Percentiles rank a stretch among this genome's conserved stretches.
These are phyloP conservation scores for Pichia cabralensis DNA, from an alignment of 805 yeast genomes.

Conservation along the genomic window DNA sequence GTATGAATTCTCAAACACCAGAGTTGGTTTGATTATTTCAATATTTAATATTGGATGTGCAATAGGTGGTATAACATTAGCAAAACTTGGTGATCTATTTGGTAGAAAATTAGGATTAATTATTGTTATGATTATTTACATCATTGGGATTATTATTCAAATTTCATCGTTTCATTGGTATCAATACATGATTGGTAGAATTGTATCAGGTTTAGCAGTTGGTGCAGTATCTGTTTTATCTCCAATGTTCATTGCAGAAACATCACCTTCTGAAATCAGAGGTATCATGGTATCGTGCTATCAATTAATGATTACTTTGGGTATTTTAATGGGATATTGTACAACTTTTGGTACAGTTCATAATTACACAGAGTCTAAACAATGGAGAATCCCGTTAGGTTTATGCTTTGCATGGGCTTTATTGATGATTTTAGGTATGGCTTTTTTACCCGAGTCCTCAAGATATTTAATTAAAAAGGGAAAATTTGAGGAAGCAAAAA, in stretches of 20 bases:
- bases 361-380: constrained; percentile 34
- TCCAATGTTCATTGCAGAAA: constrained; percentile 53
- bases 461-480: constrained; percentile 43
- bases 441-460: constrained; percentile 61
- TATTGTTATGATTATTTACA: constrained; percentile 41
- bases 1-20: constrained; percentile 33
- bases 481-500: constrained; percentile 39
- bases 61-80: constrained; percentile 51
- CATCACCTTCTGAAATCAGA: constrained; percentile 57
- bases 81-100: constrained; percentile 42
- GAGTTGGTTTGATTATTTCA: constrained; percentile 54
- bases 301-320: constrained; percentile 58
- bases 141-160: constrained; percentile 49
- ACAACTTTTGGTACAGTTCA: constrained; percentile 51
- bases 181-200: constrained; percentile 53
- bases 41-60: constrained; percentile 65
- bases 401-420: constrained; percentile 40
- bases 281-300: constrained; percentile 59
- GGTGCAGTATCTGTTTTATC: constrained; percentile 41
- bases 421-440: constrained; percentile 36
- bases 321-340: constrained; percentile 60
- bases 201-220: constrained; percentile 42
- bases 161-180: constrained; percentile 47
- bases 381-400: constrained; percentile 56
- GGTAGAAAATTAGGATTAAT: constrained; percentile 52